These are phyloP conservation scores for Tricholoma sp. DNA, from an alignment of 768 basidiomycete genomes.

Conservation along the genomic window DNA sequence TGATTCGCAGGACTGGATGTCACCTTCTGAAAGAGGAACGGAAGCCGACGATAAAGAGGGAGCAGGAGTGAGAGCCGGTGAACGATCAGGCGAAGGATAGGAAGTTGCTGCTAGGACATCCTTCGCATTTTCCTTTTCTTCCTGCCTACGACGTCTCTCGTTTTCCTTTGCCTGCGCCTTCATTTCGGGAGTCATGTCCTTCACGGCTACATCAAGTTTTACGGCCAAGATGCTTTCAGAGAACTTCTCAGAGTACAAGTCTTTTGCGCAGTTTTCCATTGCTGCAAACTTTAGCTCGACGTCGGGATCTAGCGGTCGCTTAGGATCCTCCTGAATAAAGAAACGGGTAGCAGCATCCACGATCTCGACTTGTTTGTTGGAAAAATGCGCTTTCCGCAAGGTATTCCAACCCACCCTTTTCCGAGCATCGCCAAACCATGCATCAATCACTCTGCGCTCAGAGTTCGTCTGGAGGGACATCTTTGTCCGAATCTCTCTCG, in stretches of 20 bases:
- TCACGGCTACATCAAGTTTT: constrained; percentile 23
- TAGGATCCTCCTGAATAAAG: constrained; percentile 18
- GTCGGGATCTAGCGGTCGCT: constrained; percentile 13
- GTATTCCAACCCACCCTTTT: constrained; percentile 51
- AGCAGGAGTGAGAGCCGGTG: constrained; percentile 10
- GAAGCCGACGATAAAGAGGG: neutral
- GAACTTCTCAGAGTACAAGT: constrained; percentile 18
- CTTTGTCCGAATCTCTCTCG: constrained; percentile 19
- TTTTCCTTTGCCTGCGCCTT: constrained; percentile 9
- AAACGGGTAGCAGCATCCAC: constrained; percentile 32
- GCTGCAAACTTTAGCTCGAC: constrained; percentile 18
- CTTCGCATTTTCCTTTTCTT: neutral
- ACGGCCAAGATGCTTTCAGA: constrained; percentile 5
- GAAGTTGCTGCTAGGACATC: constrained; percentile 3
- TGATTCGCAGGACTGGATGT: neutral
- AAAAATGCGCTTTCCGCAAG: constrained; percentile 28
- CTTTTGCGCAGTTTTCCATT: constrained; percentile 15
- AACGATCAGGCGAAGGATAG: constrained; percentile 17
- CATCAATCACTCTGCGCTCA: constrained; percentile 27
- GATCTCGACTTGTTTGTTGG: constrained; percentile 27
- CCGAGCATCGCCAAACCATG: constrained; percentile 45
- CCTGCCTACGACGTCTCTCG: neutral
- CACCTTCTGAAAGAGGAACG: neutral
- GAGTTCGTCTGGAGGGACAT: constrained; percentile 23
- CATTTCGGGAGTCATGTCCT: constrained; percentile 20